Evolutionary conservation across 352 stramenopile species (phyloP), one percentile per base, ranked within the genome.

Genomic region (Thraustochytrium sp.): DNA sequence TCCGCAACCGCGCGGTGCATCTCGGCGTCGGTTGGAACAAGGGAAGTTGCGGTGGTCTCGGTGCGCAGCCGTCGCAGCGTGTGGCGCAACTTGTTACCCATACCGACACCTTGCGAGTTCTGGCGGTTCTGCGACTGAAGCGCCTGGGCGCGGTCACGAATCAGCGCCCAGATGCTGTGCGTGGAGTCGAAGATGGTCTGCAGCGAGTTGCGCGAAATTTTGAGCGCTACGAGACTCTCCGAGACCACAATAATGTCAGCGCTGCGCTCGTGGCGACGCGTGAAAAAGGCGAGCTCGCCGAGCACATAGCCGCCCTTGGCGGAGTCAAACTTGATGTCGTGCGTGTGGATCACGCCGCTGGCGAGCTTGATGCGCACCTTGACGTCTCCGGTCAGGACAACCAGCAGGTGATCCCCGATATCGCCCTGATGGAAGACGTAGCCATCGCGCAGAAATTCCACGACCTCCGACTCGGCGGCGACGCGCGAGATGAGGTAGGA

Each of bases 401-500:
- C 53, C 3, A 82, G 74, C 9, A 82, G n/a, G 29, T 40, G 78
- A 21, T 68, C 38, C 16, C 74, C 74, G 3, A 51, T 21, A 51
- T 55, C 56, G 40, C 74, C 74, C 23, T 68, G n/a, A 18, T 51
- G 51, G 16, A 56, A 82, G 3, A 82, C 29, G 42, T 34, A 73
- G 34, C 21, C 38, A 26, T 55, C 49, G 4, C 46, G 49, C 18
- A 44, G 8, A 9, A 63, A 82, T n/a, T 46, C 42, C n/a, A 76
- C 34, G 3, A 82, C 29, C 49, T 82, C 74, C 3, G 53, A 48
- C 54, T 82, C 74, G 37, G 51, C 42, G n/a, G 74, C 74, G 40
- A 82, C 74, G 16, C 74, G 48, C 8, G 74, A 65, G 26, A 82
- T 53, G n/a, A 82, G 51, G 38, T 56, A 82, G 9, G 4, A 21